phyloP scores from a whole-genome alignment of 805 yeast species.

The Pichia gijzeniarum region DNA sequence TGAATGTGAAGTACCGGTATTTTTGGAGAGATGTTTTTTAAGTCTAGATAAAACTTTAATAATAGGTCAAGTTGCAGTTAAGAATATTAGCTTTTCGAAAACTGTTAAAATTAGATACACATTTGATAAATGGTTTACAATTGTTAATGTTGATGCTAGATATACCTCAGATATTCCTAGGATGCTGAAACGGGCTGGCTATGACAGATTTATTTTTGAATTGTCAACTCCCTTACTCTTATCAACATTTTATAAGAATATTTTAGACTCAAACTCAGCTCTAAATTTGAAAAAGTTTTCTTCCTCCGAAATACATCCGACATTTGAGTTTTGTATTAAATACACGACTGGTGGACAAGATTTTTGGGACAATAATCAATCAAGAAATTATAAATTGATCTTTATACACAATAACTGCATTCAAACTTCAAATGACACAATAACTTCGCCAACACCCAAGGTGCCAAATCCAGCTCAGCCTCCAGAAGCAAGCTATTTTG shows the following conservation, averaged over 20 bases:
- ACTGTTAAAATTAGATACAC: constrained; percentile 66
- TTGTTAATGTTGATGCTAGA: constrained; percentile 57
- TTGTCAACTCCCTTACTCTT: constrained; percentile 44
- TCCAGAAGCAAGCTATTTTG: constrained; percentile 1
- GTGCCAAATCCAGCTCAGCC: neutral
- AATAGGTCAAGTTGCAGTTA: constrained; percentile 72
- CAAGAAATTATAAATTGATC: constrained; percentile 50
- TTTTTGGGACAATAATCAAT: constrained; percentile 73
- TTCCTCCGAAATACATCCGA: constrained; percentile 15
- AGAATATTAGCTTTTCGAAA: constrained; percentile 66
- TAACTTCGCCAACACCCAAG: constrained; percentile 4
- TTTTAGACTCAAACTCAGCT: neutral
- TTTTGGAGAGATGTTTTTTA: constrained; percentile 58
- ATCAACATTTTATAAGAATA: constrained; percentile 19
- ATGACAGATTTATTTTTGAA: constrained; percentile 68
- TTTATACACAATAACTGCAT: constrained; percentile 17
- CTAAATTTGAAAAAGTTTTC: no score
- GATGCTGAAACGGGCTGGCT: constrained; percentile 41
- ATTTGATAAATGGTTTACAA: constrained; percentile 71
- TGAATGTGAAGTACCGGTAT: constrained; percentile 41
- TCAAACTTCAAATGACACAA: neutral
- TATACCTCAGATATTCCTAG: constrained; percentile 53
- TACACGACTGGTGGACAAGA: constrained; percentile 45
- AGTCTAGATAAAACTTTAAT: constrained; percentile 52
- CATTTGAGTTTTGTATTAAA: constrained; percentile 46